These are phyloP conservation scores for Pseudonitzschia pungens DNA, from an alignment of 108 stramenopile species.

Conservation along the genomic window DNA sequence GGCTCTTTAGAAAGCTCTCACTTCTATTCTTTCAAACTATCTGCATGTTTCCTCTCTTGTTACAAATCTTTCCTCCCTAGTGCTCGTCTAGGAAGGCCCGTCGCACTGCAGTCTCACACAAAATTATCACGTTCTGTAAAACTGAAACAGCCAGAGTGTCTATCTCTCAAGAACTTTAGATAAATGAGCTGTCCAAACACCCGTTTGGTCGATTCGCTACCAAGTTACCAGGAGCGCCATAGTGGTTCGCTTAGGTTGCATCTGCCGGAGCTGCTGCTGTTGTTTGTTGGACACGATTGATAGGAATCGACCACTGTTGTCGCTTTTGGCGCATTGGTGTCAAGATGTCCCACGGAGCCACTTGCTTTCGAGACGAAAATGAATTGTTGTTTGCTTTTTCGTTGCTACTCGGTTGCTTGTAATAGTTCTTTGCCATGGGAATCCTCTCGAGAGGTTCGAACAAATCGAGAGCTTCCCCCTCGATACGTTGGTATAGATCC, in stretches of 20 bases:
- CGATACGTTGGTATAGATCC: conserved; percentile 31
- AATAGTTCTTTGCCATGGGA: conserved; percentile 1
- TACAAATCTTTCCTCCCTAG: too few species aligned
- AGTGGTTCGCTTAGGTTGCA: background rate
- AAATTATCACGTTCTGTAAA: too few species aligned
- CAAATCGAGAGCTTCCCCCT: conserved; percentile 40
- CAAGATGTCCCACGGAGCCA: conserved; percentile 7
- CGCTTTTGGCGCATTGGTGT: conserved; percentile 40
- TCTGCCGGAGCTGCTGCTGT: background rate
- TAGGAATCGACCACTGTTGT: conserved; percentile 8
- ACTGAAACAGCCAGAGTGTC: too few species aligned
- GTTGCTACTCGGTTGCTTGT: background rate
- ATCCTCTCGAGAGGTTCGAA: conserved; percentile 33
- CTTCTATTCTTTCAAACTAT: too few species aligned
- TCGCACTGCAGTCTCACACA: too few species aligned
- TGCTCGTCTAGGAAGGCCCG: too few species aligned
- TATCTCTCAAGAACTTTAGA: too few species aligned
- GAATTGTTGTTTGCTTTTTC: background rate
- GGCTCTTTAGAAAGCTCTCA: too few species aligned
- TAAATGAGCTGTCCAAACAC: too few species aligned
- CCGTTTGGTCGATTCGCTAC: too few species aligned
- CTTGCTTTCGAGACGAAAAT: background rate
- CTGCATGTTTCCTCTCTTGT: too few species aligned
- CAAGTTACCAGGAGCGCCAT: background rate
- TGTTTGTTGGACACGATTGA: background rate